Percentiles rank a stretch among this genome's conserved stretches.
Evolutionary conservation across 768 basidiomycete species (phyloP).

Genomic region (Rhizopogon vinicolor): DNA sequence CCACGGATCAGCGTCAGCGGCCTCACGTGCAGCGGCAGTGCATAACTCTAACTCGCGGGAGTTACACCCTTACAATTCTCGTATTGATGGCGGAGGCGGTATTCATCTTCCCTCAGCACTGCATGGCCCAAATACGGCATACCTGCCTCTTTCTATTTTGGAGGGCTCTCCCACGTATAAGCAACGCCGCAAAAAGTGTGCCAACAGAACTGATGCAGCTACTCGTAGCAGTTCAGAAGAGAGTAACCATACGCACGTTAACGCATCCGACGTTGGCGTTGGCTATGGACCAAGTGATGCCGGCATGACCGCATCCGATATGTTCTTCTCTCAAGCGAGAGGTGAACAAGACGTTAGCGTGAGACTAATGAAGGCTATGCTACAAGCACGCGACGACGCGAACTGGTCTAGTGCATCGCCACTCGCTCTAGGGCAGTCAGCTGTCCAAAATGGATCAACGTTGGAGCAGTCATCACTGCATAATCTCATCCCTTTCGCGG

Average conservation of each 20-base stretch:
- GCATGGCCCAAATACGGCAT: constrained; percentile 28
- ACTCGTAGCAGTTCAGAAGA: constrained; percentile 20
- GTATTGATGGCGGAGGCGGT: constrained; percentile 19
- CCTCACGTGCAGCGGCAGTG: constrained; percentile 2
- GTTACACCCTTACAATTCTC: constrained; percentile 10
- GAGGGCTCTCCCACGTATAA: constrained; percentile 89
- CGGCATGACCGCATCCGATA: constrained; percentile 53
- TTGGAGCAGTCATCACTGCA: constrained; percentile 17
- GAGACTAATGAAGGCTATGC: constrained; percentile 11
- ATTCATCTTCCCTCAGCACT: constrained; percentile 11
- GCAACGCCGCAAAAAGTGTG: constrained; percentile 74
- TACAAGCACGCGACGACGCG: constrained; percentile 1
- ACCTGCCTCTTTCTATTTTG: constrained; percentile 70
- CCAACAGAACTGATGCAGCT: constrained; percentile 33
- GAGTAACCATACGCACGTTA: constrained; percentile 11
- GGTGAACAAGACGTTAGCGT: constrained; percentile 41
- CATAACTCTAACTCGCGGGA: constrained; percentile 13
- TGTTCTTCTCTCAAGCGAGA: constrained; percentile 60
- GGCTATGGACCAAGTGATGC: constrained; percentile 27
- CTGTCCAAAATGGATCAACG: constrained; percentile 14
- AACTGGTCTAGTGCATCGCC: constrained; percentile 7
- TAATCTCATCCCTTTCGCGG: constrained; percentile 12
- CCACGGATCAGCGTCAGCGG: constrained; percentile 3
- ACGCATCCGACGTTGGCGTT: constrained; percentile 12
- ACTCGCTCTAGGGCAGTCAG: constrained; percentile 17